phyloP scores from a whole-genome alignment of 78 protist species.

The Dictyostelium intermedium region DNA sequence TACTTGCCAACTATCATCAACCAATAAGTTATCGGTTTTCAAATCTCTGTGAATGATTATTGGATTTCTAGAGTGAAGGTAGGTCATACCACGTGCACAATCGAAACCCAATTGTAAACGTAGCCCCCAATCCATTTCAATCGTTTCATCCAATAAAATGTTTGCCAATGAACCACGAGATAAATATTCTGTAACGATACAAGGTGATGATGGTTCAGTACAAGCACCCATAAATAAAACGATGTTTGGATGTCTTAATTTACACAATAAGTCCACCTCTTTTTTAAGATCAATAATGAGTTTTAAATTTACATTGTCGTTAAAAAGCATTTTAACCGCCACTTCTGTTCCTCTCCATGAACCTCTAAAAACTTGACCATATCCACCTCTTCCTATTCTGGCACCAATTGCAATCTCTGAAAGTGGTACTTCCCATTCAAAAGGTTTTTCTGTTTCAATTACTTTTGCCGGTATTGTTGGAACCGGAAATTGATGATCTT shows the following conservation, averaged over 20 bases:
- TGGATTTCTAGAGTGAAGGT: constrained; percentile 87
- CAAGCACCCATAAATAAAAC: constrained; percentile 87
- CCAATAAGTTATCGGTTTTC: constrained; percentile 83
- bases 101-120: constrained; percentile 66
- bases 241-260: constrained; percentile 79
- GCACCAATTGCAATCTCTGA: constrained; percentile 46
- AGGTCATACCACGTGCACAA: constrained; percentile 88
- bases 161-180: constrained; percentile 67
- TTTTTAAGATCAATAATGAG: constrained; percentile 45
- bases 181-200: constrained; percentile 81
- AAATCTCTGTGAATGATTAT: constrained; percentile 89
- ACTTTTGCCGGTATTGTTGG: neutral
- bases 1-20: constrained; percentile 62
- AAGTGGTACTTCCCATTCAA: constrained; percentile 76
- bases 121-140: constrained; percentile 73
- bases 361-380: constrained; percentile 75
- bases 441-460: constrained; percentile 11
- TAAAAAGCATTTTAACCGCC: constrained; percentile 68
- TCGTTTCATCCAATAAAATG: constrained; percentile 39
- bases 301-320: constrained; percentile 55
- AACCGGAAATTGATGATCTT: neutral
- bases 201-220: constrained; percentile 75
- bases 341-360: constrained; percentile 79
- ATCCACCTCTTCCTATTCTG: constrained; percentile 68
- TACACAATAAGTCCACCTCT: constrained; percentile 68